phyloP scores from a whole-genome alignment of 805 yeast species.

The Clavispora santaluciae region DNA sequence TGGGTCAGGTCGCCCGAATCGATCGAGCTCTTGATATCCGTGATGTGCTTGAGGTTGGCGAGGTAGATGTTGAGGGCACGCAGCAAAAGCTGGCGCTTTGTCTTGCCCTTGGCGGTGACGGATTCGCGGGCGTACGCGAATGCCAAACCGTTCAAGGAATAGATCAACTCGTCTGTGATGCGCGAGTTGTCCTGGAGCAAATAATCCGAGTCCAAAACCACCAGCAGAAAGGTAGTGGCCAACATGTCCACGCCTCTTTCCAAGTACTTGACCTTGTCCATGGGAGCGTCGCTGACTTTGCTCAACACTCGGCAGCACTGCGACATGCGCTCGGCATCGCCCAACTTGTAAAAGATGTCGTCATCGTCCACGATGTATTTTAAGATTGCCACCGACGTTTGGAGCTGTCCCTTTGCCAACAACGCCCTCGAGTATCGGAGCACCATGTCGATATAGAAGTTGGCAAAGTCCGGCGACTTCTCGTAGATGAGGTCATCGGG shows the following conservation, averaged over 20 bases:
- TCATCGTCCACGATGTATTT: constrained; percentile 30
- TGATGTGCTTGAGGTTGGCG: constrained; percentile 26
- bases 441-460: constrained; percentile 40
- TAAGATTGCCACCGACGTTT: constrained; percentile 26
- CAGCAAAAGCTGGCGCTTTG: constrained; percentile 14
- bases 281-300: constrained; percentile 18
- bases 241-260: constrained; percentile 32
- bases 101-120: constrained; percentile 3
- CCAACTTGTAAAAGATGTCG: constrained; percentile 31
- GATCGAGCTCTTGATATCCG: constrained; percentile 15
- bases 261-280: constrained; percentile 23
- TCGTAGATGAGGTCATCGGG: constrained; percentile 25
- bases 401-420: constrained; percentile 36
- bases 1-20: constrained; percentile 19
- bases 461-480: constrained; percentile 30
- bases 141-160: constrained; percentile 32
- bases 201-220: constrained; percentile 21
- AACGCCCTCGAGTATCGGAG: constrained; percentile 37
- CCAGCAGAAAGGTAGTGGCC: constrained; percentile 21
- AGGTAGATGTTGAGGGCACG: constrained; percentile 34
- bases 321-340: constrained; percentile 38
- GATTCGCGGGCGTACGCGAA: constrained; percentile 21
- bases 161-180: constrained; percentile 35
- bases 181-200: constrained; percentile 23
- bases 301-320: constrained; percentile 36